Evolutionary conservation across 192 early-diverging fungal species (phyloP).

Genomic region (Coemansia sp.): DNA sequence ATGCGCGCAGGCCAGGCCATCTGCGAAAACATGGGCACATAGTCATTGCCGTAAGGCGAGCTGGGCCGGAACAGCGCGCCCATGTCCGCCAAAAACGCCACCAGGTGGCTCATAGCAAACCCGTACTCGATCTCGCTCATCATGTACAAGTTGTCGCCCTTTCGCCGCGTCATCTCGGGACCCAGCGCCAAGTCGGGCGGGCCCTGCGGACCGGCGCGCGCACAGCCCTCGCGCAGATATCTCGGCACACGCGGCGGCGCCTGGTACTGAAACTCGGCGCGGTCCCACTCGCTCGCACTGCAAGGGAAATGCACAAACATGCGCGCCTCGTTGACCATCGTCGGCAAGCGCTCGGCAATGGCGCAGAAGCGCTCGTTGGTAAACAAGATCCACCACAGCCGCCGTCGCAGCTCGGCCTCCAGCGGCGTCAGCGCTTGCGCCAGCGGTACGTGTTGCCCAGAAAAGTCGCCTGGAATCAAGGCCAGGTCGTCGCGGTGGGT

Average conservation of each 20-base stretch:
- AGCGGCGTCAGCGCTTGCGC: slow-evolving; percentile 42
- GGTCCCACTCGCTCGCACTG: slow-evolving; percentile 45
- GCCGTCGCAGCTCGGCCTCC: slow-evolving; percentile 48
- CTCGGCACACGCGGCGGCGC: slow-evolving; percentile 36
- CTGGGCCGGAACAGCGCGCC: slow-evolving; percentile 50
- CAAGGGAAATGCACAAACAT: slow-evolving; percentile 56
- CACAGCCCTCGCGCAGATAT: slow-evolving; percentile 39
- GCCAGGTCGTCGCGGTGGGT: slow-evolving; percentile 23
- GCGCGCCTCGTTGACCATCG: slow-evolving; percentile 51
- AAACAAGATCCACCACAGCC: slow-evolving; percentile 55
- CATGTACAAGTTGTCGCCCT: slow-evolving; percentile 45
- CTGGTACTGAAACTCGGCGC: slow-evolving; percentile 44
- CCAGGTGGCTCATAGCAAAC: slow-evolving; percentile 57
- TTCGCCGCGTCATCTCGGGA: slow-evolving; percentile 40
- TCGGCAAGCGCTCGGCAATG: slow-evolving; percentile 51
- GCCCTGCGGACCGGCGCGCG: slow-evolving; percentile 7
- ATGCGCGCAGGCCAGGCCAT: slow-evolving; percentile 34
- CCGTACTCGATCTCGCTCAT: slow-evolving; percentile 57
- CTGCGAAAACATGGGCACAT: slow-evolving; percentile 34
- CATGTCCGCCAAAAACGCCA: slow-evolving; percentile 52
- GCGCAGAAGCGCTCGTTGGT: slow-evolving; percentile 55
- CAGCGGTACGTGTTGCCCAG: slow-evolving; percentile 37
- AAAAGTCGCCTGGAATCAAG: slow-evolving; percentile 44
- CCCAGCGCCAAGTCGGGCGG: slow-evolving; percentile 1
- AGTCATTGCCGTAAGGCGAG: slow-evolving; percentile 55